phyloP scores from a whole-genome alignment of 495 filamentous ascomycete species.

The Xylaria castorea region DNA sequence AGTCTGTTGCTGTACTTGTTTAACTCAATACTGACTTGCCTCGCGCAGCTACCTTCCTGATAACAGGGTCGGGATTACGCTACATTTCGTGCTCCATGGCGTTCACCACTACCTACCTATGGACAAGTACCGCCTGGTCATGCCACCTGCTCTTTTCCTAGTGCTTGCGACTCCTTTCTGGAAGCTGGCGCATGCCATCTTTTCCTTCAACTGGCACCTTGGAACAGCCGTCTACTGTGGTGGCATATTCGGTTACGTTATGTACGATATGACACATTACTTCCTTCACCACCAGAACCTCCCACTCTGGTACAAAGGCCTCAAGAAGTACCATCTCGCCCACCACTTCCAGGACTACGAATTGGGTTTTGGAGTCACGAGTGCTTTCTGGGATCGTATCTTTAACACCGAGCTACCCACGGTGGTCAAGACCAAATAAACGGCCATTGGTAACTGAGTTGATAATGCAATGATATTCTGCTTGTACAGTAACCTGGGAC shows the following conservation, averaged over 20 bases:
- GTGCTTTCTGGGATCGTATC: constrained; percentile 91
- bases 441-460: neutral
- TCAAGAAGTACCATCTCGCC: constrained; percentile 96
- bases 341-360: constrained; percentile 98
- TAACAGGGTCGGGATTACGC: constrained; percentile 84
- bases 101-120: constrained; percentile 99
- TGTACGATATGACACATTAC: constrained; percentile 98
- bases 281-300: constrained; percentile 98
- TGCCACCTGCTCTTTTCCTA: constrained; percentile 91
- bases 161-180: constrained; percentile 89
- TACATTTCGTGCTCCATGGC: constrained; percentile 94
- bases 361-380: constrained; percentile 99
- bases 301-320: constrained; percentile 80
- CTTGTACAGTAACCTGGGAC: constrained; percentile 20
- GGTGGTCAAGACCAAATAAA: constrained; percentile 63
- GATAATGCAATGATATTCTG: constrained; percentile 13
- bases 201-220: constrained; percentile 85
- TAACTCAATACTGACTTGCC: constrained; percentile 28
- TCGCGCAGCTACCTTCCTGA: constrained; percentile 79
- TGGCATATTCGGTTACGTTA: constrained; percentile 92
- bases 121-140: constrained; percentile 95
- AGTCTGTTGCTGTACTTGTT: neutral
- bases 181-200: constrained; percentile 85
- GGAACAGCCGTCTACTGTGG: constrained; percentile 82
- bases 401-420: constrained; percentile 85